Evolutionary conservation across 257 asterid species (phyloP), one percentile per base, ranked within the genome.

Genomic region (Ophiorrhiza pumila): DNA sequence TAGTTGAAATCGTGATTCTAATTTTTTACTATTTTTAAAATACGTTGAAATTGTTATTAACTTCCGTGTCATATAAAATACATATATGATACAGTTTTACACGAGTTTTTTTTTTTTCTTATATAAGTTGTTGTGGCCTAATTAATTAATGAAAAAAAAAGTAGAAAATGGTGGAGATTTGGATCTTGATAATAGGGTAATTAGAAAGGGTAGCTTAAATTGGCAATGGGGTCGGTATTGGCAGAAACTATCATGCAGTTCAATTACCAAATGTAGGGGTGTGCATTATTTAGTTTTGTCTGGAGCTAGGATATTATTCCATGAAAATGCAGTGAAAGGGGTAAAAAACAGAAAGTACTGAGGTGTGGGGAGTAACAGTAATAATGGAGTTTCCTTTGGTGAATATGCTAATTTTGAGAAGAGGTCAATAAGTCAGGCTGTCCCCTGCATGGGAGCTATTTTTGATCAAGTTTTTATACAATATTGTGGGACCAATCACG

Each of bases 371-470:
- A n/a, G 68, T 50, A 23, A 39, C n/a, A 45, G 58, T 7, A 47
- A 14, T 14, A 34, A 22, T 29, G 20, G 34, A 65, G 55, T 13
- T 46, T 2, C 22, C 12, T 15, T 23, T 49, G 55, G 25, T 45
- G 65, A 37, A 50, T 11, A 68, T 50, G 20, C 31, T 59, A 13
- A 18, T 17, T 43, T 18, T 47, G 81, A 57, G 81, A 83, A 79
- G 75, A 78, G 79, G 82, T 62, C 81, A 71, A 83, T 62, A 65
- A 84, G 84, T 79, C 72, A 83, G 81, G 91, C 82, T 90, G 93
- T 88, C 95, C 83, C 93, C 90, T 84, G 88, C 87, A 79, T 73
- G 92, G 92, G 82, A 82, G 86, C 89, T 83, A 77, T 71, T 65
- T 76, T 63, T 80, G 74, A 76, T 67, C 32, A 78, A 68, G 63